Conservation (phyloP, 768 basidiomycete genomes). For the Mycena alexandri region DNA sequence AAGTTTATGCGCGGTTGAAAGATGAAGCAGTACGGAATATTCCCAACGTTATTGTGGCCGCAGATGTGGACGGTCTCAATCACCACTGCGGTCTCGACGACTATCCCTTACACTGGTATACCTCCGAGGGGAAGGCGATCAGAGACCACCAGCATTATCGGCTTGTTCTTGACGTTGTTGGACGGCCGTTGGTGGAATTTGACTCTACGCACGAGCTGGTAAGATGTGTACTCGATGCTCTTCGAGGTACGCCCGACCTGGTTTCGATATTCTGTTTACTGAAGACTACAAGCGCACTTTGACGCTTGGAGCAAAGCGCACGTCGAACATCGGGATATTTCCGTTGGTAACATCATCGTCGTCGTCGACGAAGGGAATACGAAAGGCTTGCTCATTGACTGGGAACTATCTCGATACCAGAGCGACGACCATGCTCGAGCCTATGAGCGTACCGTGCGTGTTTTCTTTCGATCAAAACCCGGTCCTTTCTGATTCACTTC, state of each 20-base stretch:
- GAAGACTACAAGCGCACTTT: slow-evolving; percentile 21
- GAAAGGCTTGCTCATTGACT: slow-evolving; percentile 25
- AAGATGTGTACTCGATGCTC: slow-evolving; percentile 18
- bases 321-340: slow-evolving; percentile 32
- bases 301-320: slow-evolving; percentile 25
- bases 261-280: neutral
- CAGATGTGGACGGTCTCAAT: slow-evolving; percentile 4
- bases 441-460: slow-evolving; percentile 21
- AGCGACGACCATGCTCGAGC: neutral
- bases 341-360: slow-evolving; percentile 29
- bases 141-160: slow-evolving; percentile 27
- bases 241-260: neutral
- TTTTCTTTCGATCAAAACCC: slow-evolving; percentile 1
- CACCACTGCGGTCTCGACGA: slow-evolving; percentile 23
- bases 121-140: slow-evolving; percentile 1
- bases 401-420: slow-evolving; percentile 25
- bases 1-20: slow-evolving; percentile 27
- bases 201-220: slow-evolving; percentile 26
- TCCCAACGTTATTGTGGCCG: slow-evolving; percentile 12
- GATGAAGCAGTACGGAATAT: slow-evolving; percentile 6
- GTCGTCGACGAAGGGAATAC: slow-evolving; percentile 4
- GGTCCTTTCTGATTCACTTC: slow-evolving; percentile 1
- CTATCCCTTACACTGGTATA: slow-evolving; percentile 1
- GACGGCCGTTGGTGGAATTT: slow-evolving; percentile 30
- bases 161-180: slow-evolving; percentile 33